A percentile compares a stretch with the other conserved stretches of the same genome.
phyloP scores from a whole-genome alignment of 345 rosid species.

The Sisymbrium irio region DNA sequence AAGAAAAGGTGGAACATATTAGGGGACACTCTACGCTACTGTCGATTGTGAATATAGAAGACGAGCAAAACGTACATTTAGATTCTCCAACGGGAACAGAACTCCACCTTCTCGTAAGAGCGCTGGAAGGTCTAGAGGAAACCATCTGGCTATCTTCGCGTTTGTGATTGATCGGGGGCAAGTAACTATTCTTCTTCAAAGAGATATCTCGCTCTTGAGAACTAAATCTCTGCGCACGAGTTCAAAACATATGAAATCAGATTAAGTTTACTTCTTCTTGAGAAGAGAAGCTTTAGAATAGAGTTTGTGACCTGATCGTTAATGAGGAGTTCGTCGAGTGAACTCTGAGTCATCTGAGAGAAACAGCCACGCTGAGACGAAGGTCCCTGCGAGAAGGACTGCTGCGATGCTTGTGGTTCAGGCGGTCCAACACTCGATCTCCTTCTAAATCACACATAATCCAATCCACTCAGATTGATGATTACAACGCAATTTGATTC shows the following conservation, averaged over 20 bases:
- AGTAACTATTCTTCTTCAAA: conserved; percentile 51
- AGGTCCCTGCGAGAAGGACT: conserved; percentile 80
- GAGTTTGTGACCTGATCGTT: conserved; percentile 55
- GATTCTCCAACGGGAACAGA: conserved; percentile 44
- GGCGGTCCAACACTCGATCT: conserved; percentile 42
- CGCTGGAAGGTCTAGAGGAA: conserved; percentile 53
- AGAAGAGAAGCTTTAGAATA: too few relatives aligned
- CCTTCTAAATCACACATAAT: too few relatives aligned
- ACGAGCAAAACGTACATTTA: conserved; percentile 44
- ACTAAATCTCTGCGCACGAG: conserved; percentile 54
- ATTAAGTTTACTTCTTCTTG: too few relatives aligned
- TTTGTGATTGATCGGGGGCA: conserved; percentile 44
- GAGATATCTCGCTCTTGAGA: conserved; percentile 67
- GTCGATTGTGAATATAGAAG: not conserved
- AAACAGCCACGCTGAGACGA: conserved; percentile 77
- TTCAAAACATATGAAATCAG: conserved; percentile 16
- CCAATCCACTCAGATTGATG: too few relatives aligned
- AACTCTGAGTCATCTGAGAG: conserved; percentile 80
- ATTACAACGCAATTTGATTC: not conserved
- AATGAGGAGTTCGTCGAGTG: conserved; percentile 54
- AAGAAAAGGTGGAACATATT: not conserved
- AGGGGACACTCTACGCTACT: too few relatives aligned
- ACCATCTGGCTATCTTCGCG: conserved; percentile 66
- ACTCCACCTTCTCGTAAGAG: conserved; percentile 57
- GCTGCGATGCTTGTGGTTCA: conserved; percentile 64